These are phyloP conservation scores for Suhomyces bokatorum DNA, from an alignment of 1,139 yeast species.

Conservation along the genomic window DNA sequence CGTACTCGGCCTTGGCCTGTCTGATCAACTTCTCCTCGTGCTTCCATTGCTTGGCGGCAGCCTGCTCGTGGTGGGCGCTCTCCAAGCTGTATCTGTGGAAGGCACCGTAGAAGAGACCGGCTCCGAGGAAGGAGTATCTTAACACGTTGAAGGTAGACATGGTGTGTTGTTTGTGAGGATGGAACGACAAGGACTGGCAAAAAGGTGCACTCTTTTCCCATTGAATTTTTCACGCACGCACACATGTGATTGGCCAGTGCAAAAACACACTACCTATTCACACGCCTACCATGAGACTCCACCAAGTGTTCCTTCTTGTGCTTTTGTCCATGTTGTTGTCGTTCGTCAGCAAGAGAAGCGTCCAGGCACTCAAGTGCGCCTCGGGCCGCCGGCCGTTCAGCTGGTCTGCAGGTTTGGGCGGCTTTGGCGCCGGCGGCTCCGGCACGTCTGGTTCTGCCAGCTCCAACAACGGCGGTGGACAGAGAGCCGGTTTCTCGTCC, in stretches of 20 bases:
- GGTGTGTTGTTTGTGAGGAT: constrained; percentile 2
- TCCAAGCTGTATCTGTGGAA: constrained; percentile 76
- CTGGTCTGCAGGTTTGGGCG: constrained; percentile 7
- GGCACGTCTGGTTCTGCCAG: constrained; percentile 2
- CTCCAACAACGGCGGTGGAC: constrained; percentile 1
- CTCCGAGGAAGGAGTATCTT: constrained; percentile 90
- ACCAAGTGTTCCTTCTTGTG: constrained; percentile 18
- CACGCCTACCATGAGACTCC: constrained; percentile 5
- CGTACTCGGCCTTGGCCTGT: constrained; percentile 87
- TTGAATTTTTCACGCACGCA: constrained; percentile 10
- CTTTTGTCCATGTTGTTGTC: constrained; percentile 35
- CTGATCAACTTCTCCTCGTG: constrained; percentile 74
- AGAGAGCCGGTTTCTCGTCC: constrained; percentile 8
- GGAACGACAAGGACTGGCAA: too few species aligned
- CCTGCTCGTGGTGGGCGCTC: constrained; percentile 56
- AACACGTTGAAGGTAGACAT: constrained; percentile 62
- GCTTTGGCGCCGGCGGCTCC: constrained; percentile 5
- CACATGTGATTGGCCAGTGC: constrained; percentile 12
- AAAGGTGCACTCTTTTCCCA: background rate
- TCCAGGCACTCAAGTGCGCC: constrained; percentile 12
- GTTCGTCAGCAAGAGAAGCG: constrained; percentile 24
- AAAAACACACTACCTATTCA: background rate
- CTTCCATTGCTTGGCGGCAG: constrained; percentile 59
- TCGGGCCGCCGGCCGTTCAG: constrained; percentile 9
- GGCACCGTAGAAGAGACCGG: constrained; percentile 89